A percentile compares a stretch with the other conserved stretches of the same genome.
Evolutionary conservation across 345 rosid genomes (phyloP).

Genomic region (Corchorus olitorius): DNA sequence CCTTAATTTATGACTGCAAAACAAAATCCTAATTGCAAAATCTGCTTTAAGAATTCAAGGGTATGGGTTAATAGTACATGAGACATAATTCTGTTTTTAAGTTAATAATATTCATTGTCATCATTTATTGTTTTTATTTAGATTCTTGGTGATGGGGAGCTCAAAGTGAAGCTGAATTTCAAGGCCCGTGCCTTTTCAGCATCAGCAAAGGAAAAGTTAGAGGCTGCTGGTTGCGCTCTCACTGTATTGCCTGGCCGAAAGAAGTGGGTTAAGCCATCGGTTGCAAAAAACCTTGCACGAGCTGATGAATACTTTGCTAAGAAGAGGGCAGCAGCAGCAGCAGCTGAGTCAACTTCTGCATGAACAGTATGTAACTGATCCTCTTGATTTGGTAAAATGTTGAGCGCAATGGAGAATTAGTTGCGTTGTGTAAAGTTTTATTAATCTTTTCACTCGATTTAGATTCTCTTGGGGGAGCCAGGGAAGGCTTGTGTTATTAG

Average conservation of each 20-base stretch:
- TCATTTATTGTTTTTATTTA: constrained; percentile 28
- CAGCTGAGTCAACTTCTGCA: constrained; percentile 46
- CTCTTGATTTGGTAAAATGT: neutral
- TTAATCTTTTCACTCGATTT: neutral
- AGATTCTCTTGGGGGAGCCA: neutral
- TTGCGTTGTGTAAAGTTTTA: neutral
- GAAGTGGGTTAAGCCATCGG: constrained; percentile 93
- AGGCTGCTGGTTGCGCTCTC: constrained; percentile 75
- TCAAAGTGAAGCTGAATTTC: constrained; percentile 69
- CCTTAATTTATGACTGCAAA: neutral
- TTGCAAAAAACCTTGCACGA: constrained; percentile 75
- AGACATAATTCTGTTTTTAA: neutral
- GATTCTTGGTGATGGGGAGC: constrained; percentile 85
- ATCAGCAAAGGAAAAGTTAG: constrained; percentile 85
- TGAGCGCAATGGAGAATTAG: neutral
- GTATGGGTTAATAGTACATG: neutral
- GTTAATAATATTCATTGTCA: neutral
- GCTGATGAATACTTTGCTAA: constrained; percentile 89
- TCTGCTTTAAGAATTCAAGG: neutral
- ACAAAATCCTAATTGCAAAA: neutral
- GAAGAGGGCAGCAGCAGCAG: constrained; percentile 70
- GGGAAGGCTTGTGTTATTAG: neutral
- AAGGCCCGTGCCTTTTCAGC: constrained; percentile 82
- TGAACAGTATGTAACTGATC: neutral
- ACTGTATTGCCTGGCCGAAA: constrained; percentile 81